Percentiles rank a stretch among this genome's conserved stretches.
Conservation (phyloP, 2,329 filamentous ascomycete species). For the Alternaria brassicicola region DNA sequence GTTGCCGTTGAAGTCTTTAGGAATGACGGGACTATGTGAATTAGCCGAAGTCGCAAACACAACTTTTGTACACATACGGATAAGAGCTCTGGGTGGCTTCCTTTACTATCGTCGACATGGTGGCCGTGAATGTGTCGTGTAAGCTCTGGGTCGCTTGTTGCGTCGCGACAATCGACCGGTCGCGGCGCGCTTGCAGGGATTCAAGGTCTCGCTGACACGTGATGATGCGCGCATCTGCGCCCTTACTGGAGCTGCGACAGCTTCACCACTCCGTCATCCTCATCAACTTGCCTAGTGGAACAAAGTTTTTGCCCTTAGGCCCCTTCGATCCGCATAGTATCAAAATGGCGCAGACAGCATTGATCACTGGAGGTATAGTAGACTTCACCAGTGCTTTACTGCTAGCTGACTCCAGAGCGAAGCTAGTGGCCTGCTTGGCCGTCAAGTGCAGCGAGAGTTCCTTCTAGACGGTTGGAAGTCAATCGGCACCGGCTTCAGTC, state of each 20-base stretch:
- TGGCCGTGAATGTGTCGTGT: conserved; percentile 12
- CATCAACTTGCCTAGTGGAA: not conserved
- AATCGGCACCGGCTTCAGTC: conserved; percentile 63
- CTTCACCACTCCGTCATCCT: not conserved
- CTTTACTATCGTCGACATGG: conserved; percentile 85
- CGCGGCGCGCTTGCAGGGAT: conserved; percentile 17
- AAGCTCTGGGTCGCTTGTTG: conserved; percentile 8
- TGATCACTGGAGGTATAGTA: conserved; percentile 74
- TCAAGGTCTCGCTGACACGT: conserved; percentile 13
- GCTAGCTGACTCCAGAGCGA: conserved; percentile 18
- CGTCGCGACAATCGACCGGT: conserved; percentile 20
- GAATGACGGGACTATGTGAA: conserved; percentile 69
- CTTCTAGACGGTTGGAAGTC: conserved; percentile 64
- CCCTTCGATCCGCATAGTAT: not conserved
- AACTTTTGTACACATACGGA: conserved; percentile 55
- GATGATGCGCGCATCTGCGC: conserved; percentile 4
- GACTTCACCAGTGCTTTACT: not conserved
- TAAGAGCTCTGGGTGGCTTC: conserved; percentile 77
- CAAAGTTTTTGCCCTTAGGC: not conserved
- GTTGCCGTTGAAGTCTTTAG: conserved; percentile 83
- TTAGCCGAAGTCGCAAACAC: not conserved
- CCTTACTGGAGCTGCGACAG: not conserved
- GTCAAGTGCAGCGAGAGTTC: conserved; percentile 77
- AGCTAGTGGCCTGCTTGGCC: conserved; percentile 79
- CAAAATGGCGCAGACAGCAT: conserved; percentile 59